These are phyloP conservation scores for bread wheat (Triticum aestivum) DNA, from an alignment of 176 grass and related monocot genomes.

Conservation along the genomic window IWGSC_CS_RefSeq_v2.1 NC_057813.1:20004477-20004976, in stretches of 20 bases:
- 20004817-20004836: neutral
- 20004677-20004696: neutral
- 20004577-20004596: neutral
- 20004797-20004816: neutral
- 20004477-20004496: neutral
- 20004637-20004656: no score
- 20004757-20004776: neutral
- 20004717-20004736: neutral
- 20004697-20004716: neutral
- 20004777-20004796: neutral
- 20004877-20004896: neutral
- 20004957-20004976: constrained; percentile 58
- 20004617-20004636: neutral
- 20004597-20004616: neutral
- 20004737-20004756: neutral
- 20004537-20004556: neutral
- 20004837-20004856: neutral
- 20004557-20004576: neutral
- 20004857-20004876: neutral
- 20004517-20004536: neutral
- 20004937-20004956: neutral
- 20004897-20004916: neutral
- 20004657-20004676: no score
- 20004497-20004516: neutral
- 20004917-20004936: neutral